Evolutionary conservation across 352 stramenopile species (phyloP).

Genomic region (Peronospora belbahrii): DNA sequence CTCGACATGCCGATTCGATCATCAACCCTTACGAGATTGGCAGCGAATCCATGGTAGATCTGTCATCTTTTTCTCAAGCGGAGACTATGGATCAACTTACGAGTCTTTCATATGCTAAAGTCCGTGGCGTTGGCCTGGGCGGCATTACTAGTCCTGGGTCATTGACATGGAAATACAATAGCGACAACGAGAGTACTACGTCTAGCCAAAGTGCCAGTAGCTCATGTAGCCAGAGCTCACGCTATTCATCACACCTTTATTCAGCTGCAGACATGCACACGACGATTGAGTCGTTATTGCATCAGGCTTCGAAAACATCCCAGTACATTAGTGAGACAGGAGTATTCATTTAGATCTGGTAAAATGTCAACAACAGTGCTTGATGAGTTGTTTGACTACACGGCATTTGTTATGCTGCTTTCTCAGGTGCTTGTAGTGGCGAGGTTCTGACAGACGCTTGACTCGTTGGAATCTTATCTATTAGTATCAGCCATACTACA

Average conservation of each 20-base stretch:
- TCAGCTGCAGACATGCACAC: constrained; percentile 56
- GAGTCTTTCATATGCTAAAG: constrained; percentile 34
- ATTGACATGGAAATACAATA: constrained; percentile 42
- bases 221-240: constrained; percentile 28
- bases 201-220: constrained; percentile 37
- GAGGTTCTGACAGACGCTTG: no score
- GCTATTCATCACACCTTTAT: constrained; percentile 39
- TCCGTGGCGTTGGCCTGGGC: constrained; percentile 26
- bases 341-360: constrained; percentile 25
- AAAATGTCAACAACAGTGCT: neutral
- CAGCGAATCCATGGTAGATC: constrained; percentile 34
- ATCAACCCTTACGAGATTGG: constrained; percentile 55
- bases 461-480: no score
- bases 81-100: constrained; percentile 33
- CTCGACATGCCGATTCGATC: constrained; percentile 48
- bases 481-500: no score
- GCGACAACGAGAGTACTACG: constrained; percentile 43
- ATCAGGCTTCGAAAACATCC: constrained; percentile 61
- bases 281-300: constrained; percentile 64
- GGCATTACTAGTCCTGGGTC: constrained; percentile 17
- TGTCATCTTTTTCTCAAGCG: constrained; percentile 22
- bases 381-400: no score
- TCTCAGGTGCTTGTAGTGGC: no score
- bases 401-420: no score
- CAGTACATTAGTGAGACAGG: constrained; percentile 43